Evolutionary conservation across 768 basidiomycete species (phyloP).

Genomic region (Phaeolepiota aurea): DNA sequence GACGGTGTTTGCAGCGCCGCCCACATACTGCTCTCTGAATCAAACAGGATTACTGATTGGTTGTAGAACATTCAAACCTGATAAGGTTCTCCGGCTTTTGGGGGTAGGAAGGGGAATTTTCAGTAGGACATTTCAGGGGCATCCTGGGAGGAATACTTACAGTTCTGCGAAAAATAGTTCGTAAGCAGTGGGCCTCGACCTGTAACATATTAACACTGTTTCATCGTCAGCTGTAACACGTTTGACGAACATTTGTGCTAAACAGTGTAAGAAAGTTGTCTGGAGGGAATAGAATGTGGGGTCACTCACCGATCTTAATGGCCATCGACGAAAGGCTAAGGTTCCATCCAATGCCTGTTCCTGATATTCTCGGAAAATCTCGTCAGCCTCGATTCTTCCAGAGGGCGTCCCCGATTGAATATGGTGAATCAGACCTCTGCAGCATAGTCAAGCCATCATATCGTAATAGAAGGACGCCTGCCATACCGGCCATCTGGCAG

Average conservation of each 20-base stretch:
- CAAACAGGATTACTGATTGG: no score
- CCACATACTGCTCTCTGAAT: slow-evolving; percentile 53
- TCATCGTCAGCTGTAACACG: no score
- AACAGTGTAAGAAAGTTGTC: slow-evolving; percentile 5
- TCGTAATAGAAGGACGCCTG: no score
- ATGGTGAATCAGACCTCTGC: slow-evolving; percentile 57
- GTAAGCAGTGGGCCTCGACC: slow-evolving; percentile 66
- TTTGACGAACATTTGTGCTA: slow-evolving; percentile 57
- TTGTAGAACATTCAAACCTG: slow-evolving; percentile 34
- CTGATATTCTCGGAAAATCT: slow-evolving; percentile 61
- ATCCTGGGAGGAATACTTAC: no score
- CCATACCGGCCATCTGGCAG: slow-evolving; percentile 39
- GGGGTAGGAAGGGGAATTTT: not conserved
- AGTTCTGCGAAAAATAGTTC: slow-evolving; percentile 82
- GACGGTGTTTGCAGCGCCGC: slow-evolving; percentile 65
- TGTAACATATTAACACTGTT: no score
- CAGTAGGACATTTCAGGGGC: no score
- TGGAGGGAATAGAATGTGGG: not conserved
- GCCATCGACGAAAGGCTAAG: slow-evolving; percentile 64
- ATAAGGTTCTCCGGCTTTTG: slow-evolving; percentile 73
- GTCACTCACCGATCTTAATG: slow-evolving; percentile 50
- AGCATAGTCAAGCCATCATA: not conserved
- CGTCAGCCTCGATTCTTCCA: slow-evolving; percentile 40
- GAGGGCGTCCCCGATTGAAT: slow-evolving; percentile 33
- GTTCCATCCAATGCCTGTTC: slow-evolving; percentile 45